Percentiles rank a stretch among this genome's conserved stretches.
phyloP scores from a whole-genome alignment of 225 moss, liverwort and hornwort genomes.

The Anthoceros angustus region DNA sequence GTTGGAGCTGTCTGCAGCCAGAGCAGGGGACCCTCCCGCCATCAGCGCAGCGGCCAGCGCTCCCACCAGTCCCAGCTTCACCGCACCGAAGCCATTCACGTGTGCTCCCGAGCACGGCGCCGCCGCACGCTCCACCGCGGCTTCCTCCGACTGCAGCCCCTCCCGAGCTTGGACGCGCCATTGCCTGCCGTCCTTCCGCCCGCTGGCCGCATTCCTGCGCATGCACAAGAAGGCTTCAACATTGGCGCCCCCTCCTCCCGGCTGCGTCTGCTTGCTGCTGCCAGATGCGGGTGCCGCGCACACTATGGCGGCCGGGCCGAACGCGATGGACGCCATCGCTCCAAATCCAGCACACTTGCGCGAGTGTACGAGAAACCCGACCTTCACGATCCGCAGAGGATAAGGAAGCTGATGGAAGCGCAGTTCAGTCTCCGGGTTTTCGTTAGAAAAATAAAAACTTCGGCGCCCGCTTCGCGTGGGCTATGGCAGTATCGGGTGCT shows the following conservation, averaged over 20 bases:
- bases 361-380: no score
- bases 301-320: not conserved
- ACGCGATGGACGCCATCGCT: not conserved
- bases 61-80: not conserved
- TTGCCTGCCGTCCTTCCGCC: not conserved
- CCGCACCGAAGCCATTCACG: not conserved
- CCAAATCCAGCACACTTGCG: not conserved
- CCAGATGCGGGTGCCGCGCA: not conserved
- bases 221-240: not conserved
- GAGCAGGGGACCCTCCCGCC: slow-evolving; percentile 5
- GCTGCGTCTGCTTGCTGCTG: not conserved
- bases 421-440: no score
- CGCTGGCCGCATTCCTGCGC: not conserved
- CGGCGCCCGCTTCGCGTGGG: no score
- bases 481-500: no score
- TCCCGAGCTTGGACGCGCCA: not conserved
- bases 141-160: not conserved
- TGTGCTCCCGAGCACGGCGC: not conserved
- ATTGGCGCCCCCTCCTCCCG: not conserved
- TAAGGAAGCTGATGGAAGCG: no score
- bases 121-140: not conserved
- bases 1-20: slow-evolving; percentile 17
- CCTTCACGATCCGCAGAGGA: no score
- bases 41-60: not conserved
- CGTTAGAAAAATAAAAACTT: no score